Evolutionary conservation across 1,139 yeast species (phyloP), one percentile per base, ranked within the genome.

Genomic region (Entelexis sorbosivorans): DNA sequence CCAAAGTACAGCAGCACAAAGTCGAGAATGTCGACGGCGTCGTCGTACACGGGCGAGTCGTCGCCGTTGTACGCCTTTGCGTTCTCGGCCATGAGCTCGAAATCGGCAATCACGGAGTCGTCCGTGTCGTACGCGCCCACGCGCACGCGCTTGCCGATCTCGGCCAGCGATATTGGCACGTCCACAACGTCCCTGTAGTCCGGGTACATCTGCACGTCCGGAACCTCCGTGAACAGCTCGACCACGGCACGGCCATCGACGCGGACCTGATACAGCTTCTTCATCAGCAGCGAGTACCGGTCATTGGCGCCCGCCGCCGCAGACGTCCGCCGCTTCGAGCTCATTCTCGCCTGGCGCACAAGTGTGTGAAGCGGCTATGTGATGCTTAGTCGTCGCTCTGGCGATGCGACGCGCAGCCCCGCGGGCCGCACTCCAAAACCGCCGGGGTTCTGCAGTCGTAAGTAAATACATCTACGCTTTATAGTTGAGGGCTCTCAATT

Each of bases 151-250:
- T 60, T 58, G n/a, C 54, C 42, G 47, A 69, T 68, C 49, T 64
- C 63, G 55, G 82, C 89, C 57, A 88, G 74, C 0, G 95, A 91
- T 58, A 87, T 78, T n/a, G 96, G 96, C 58, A 78, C 76, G 60
- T 76, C 77, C 60, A 89, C 88, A 57, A 88, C 69, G 51, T 82
- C 76, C 63, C 86, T 87, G 65, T 89, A 89, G 64, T 88, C 96
- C 0, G 96, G 95, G 60, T 88, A 89, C 40, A 79, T 69, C 63
- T 75, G 76, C 61, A 77, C 79, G 3, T 91, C 76, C 11, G 72
- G 97, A 44, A 87, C 70, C 51, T 77, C 80, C 64, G 80, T 70
- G 67, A 89, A 89, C 40, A 82, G 72, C 51, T 79, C 87, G 16
- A 55, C 50, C 10, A 59, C 44, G 11, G 56, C 39, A 26, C 58